A percentile compares a stretch with the other conserved stretches of the same genome.
Conservation (phyloP, 2,329 filamentous ascomycete species). For the Dothideomycetes sp. region DNA sequence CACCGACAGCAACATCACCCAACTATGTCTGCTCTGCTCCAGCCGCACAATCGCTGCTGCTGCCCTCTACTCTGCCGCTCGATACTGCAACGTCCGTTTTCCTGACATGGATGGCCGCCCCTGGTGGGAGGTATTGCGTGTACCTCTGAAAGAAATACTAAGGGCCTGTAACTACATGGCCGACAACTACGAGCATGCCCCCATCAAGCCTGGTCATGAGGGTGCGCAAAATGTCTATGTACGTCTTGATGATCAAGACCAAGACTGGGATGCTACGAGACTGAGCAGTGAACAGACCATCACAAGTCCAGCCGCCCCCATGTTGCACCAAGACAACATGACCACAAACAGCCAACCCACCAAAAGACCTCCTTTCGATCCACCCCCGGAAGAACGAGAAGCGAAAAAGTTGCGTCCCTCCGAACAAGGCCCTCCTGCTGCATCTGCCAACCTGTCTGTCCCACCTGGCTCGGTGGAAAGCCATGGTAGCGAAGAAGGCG, state of each 20-base stretch:
- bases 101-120: constrained; percentile 64
- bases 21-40: constrained; percentile 71
- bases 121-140: constrained; percentile 79
- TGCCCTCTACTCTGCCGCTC: constrained; percentile 77
- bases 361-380: constrained; percentile 18
- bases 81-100: constrained; percentile 63
- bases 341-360: constrained; percentile 23
- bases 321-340: constrained; percentile 20
- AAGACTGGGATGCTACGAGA: constrained; percentile 25
- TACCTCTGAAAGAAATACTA: constrained; percentile 60
- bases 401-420: constrained; percentile 16
- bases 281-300: constrained; percentile 19
- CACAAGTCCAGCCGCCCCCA: constrained; percentile 17
- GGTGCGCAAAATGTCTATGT: constrained; percentile 36
- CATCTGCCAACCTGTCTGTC: not conserved
- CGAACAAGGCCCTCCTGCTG: not conserved
- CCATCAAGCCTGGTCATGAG: constrained; percentile 30
- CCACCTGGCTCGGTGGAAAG: constrained; percentile 16
- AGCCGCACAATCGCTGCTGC: constrained; percentile 74
- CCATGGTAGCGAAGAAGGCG: constrained; percentile 38
- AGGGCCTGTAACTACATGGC: constrained; percentile 69
- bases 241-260: constrained; percentile 27
- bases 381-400: constrained; percentile 20
- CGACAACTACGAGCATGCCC: constrained; percentile 38
- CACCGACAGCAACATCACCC: constrained; percentile 80